phyloP scores from a whole-genome alignment of 345 rosid species.

The Noccaea caerulescens region DNA sequence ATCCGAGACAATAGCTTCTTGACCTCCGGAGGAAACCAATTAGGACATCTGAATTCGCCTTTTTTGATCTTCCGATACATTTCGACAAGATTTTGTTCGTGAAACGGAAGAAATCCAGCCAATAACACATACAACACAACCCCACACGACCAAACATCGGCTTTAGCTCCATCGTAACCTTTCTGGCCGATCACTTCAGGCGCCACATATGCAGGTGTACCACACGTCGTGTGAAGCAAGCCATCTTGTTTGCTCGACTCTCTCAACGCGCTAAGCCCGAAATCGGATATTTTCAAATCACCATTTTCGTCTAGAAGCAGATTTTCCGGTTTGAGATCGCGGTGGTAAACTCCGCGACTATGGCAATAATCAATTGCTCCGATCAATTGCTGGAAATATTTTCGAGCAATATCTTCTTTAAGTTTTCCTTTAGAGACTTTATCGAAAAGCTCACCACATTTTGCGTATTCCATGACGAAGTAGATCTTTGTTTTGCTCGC shows the following conservation, averaged over 20 bases:
- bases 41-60: conserved; percentile 77
- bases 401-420: conserved; percentile 68
- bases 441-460: conserved; percentile 82
- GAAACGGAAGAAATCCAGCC: conserved; percentile 82
- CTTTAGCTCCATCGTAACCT: conserved; percentile 82
- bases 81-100: conserved; percentile 65
- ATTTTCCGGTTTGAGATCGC: conserved; percentile 89
- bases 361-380: conserved; percentile 85
- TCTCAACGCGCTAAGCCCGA: conserved; percentile 67
- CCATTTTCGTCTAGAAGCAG: conserved; percentile 78
- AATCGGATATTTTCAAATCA: conserved; percentile 72
- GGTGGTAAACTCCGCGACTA: conserved; percentile 83
- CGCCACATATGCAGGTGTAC: conserved; percentile 91
- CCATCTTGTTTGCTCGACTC: conserved; percentile 72
- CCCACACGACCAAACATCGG: conserved; percentile 92
- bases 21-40: conserved; percentile 73
- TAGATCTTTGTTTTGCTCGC: conserved; percentile 84
- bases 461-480: conserved; percentile 74
- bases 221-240: conserved; percentile 86
- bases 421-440: conserved; percentile 73
- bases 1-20: conserved; percentile 69
- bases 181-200: conserved; percentile 77
- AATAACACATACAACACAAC: conserved; percentile 72
- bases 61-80: conserved; percentile 66
- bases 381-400: conserved; percentile 74